Evolutionary conservation across 2,329 filamentous ascomycete species (phyloP), one percentile per base, ranked within the genome.

Genomic region (Talaromyces sp.): DNA sequence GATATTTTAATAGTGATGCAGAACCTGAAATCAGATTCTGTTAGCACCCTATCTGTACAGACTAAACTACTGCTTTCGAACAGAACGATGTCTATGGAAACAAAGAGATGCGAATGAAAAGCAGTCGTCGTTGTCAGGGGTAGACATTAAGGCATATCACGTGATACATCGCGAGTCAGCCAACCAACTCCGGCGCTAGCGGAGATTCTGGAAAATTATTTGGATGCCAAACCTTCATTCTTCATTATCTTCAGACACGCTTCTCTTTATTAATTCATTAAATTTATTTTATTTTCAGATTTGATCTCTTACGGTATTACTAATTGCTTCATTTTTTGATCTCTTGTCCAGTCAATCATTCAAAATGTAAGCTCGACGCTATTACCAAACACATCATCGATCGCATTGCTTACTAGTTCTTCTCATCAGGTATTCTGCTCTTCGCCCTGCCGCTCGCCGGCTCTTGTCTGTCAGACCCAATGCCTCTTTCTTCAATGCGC

Each of bases 371-470:
- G 56, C 33, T 31, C 13, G 37, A 41, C 22, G 8, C 45, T 19
- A 13, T 19, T 6, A 2, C 9, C 33, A 37, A n/a, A n/a, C 33
- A 24, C 19, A 31, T n/a, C 27, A 52, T 56, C 10, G 11, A 24
- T 56, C 33, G 33, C 52, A 39, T 56, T 54, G 31, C 50, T 54
- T 1, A 52, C 5, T 54, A 7, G 13, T 5, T n/a, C 35, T 43
- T n/a, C 14, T 57, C 24, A 56, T 35, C 68, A 88, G 86, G 86
- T 84, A 82, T 78, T 80, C 56, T 64, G 62, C 80, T 69, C 78
- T 89, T 70, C 85, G 86, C 67, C 85, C 84, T 72, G 79, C 83
- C 69, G 85, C 86, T 70, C 79, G 82, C 72, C 84, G 85, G 72
- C 82, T 85, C 58, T 71, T 87, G 65, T 78, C 81, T 27, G 78